A percentile compares a stretch with the other conserved stretches of the same genome.
Evolutionary conservation across 495 filamentous ascomycete genomes (phyloP).

Genomic region (Podospora sp.): DNA sequence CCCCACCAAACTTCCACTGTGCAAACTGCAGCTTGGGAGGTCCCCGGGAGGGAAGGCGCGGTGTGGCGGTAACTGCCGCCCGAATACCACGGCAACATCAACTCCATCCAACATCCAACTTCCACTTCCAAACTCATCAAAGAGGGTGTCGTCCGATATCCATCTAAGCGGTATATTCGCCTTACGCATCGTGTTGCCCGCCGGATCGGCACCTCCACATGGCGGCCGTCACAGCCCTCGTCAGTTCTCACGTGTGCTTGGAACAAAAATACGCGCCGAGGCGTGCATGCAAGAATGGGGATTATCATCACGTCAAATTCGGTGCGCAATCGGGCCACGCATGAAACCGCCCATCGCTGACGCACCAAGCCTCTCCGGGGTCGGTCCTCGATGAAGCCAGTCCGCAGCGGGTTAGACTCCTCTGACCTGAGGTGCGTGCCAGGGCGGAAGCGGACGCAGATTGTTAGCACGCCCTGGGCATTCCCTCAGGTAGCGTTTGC

Average conservation of each 20-base stretch:
- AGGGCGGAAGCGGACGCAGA: too few species aligned
- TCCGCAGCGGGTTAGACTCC: not conserved
- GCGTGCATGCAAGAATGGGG: conserved; percentile 6
- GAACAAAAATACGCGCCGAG: not conserved
- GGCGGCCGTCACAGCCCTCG: not conserved
- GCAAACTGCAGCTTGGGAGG: not conserved
- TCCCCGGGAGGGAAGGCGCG: not conserved
- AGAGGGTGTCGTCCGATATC: not conserved
- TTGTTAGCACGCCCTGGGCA: too few species aligned
- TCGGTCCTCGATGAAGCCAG: not conserved
- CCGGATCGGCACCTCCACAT: not conserved
- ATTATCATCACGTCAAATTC: conserved; percentile 7
- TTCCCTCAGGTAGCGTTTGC: too few species aligned
- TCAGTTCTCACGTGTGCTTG: not conserved
- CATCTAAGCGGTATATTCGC: not conserved
- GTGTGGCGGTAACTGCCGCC: not conserved
- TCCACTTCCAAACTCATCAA: not conserved
- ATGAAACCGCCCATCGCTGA: not conserved
- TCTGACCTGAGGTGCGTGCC: too few species aligned
- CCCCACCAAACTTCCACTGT: not conserved
- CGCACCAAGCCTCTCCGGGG: not conserved
- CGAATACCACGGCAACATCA: not conserved
- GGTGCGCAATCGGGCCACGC: not conserved
- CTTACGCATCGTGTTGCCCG: not conserved
- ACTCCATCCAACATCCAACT: not conserved